These are phyloP conservation scores for Thelonectria discophora DNA, from an alignment of 2,329 filamentous ascomycete species.

Conservation along the genomic window DNA sequence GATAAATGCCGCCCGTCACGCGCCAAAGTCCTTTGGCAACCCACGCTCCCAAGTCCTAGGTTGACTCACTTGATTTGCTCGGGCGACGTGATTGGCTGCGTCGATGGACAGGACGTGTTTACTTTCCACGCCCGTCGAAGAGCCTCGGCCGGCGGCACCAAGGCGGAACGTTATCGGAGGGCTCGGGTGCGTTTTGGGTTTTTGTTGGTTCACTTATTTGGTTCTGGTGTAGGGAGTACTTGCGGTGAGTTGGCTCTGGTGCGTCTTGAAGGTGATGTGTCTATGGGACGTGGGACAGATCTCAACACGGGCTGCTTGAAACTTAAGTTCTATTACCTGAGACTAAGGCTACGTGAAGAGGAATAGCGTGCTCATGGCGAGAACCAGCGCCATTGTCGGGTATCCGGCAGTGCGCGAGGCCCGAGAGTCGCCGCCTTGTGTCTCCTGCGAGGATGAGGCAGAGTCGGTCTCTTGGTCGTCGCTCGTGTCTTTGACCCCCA, in stretches of 20 bases:
- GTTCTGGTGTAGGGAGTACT: neutral
- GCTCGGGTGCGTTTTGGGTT: too few relatives aligned
- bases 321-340: too few relatives aligned
- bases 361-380: conserved; percentile 17
- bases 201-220: neutral
- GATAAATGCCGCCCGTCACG: neutral
- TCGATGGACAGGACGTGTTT: neutral
- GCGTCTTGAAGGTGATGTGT: neutral
- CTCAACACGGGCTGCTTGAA: too few relatives aligned
- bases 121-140: neutral
- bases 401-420: conserved; percentile 10
- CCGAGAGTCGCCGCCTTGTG: conserved; percentile 9
- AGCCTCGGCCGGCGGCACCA: too few relatives aligned
- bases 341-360: conserved; percentile 6
- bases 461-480: neutral
- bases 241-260: neutral
- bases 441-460: conserved; percentile 4
- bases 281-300: too few relatives aligned
- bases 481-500: neutral
- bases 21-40: conserved; percentile 6
- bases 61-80: conserved; percentile 16
- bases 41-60: conserved; percentile 17
- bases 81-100: neutral
- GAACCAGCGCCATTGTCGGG: conserved; percentile 11
- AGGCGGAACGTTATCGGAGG: too few relatives aligned